A percentile compares a stretch with the other conserved stretches of the same genome.
Conservation (phyloP, 1,284 basidiomycete species). For the Ceratobasidium theobromae region DNA sequence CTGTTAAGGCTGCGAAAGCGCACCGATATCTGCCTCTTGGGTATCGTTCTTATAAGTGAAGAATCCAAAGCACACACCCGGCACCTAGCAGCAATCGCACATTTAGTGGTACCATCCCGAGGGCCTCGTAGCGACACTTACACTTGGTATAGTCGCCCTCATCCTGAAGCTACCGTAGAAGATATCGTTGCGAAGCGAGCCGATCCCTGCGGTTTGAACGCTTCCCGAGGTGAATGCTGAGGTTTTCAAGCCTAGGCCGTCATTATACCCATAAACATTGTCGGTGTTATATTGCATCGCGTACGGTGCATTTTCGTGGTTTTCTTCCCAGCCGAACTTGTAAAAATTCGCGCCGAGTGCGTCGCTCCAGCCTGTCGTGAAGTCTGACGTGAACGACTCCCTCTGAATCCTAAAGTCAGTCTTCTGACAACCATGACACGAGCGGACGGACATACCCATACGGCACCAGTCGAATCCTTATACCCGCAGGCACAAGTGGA, state of each 20-base stretch:
- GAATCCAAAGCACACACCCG: slow-evolving; percentile 35
- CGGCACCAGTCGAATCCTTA: slow-evolving; percentile 31
- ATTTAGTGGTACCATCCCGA: not conserved
- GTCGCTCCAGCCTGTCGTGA: slow-evolving; percentile 25
- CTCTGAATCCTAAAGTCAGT: slow-evolving; percentile 13
- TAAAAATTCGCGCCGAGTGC: not conserved
- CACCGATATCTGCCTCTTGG: slow-evolving; percentile 33
- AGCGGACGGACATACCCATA: slow-evolving; percentile 32
- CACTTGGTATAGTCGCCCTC: slow-evolving; percentile 35
- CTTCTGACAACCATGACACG: not conserved
- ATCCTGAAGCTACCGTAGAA: slow-evolving; percentile 37
- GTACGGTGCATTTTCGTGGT: slow-evolving; percentile 13
- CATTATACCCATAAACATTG: slow-evolving; percentile 34
- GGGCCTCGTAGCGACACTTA: not conserved
- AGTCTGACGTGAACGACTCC: slow-evolving; percentile 33
- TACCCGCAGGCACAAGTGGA: slow-evolving; percentile 35
- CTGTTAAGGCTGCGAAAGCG: not conserved
- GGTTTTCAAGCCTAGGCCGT: slow-evolving; percentile 35
- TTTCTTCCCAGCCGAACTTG: not conserved
- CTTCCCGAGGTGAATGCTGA: slow-evolving; percentile 33
- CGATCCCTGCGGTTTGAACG: slow-evolving; percentile 35
- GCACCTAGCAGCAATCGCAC: slow-evolving; percentile 27
- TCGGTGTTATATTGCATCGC: slow-evolving; percentile 6
- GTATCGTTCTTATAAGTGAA: slow-evolving; percentile 31
- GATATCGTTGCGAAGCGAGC: slow-evolving; percentile 32